phyloP scores from a whole-genome alignment of 371 early-diverging fungal species.

The Apophysomyces variabilis region DNA sequence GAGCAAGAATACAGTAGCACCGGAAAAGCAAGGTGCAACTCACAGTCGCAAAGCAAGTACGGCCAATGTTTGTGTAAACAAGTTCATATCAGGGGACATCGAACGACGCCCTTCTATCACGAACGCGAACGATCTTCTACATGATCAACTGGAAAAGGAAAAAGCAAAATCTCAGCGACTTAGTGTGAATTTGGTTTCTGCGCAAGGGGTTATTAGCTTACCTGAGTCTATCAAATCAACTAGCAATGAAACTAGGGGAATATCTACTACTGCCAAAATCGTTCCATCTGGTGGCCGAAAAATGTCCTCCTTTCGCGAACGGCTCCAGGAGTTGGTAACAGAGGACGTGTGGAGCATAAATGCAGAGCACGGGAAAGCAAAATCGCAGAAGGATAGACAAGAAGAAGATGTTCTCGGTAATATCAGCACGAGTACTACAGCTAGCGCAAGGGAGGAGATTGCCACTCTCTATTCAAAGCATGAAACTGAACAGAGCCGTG shows the following conservation, averaged over 20 bases:
- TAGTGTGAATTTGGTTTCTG: slow-evolving; percentile 26
- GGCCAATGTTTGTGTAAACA: not conserved
- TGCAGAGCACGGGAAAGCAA: slow-evolving; percentile 18
- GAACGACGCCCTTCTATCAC: slow-evolving; percentile 12
- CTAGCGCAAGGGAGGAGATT: slow-evolving; percentile 20
- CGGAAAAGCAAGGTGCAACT: not conserved
- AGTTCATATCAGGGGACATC: not conserved
- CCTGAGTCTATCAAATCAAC: slow-evolving; percentile 8
- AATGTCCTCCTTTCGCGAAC: slow-evolving; percentile 25
- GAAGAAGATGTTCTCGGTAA: slow-evolving; percentile 4
- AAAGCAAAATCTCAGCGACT: slow-evolving; percentile 22
- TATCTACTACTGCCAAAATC: not conserved
- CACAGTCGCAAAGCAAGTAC: slow-evolving; percentile 4
- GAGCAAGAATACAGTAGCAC: not conserved
- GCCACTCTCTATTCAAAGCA: slow-evolving; percentile 3
- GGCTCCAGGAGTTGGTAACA: slow-evolving; percentile 28
- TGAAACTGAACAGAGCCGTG: slow-evolving; percentile 3
- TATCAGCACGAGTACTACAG: slow-evolving; percentile 18
- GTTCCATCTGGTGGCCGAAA: slow-evolving; percentile 3
- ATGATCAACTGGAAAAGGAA: slow-evolving; percentile 31
- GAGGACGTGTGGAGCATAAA: slow-evolving; percentile 19
- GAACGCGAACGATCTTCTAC: slow-evolving; percentile 17
- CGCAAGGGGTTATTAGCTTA: slow-evolving; percentile 14
- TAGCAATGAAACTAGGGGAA: not conserved
- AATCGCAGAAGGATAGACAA: slow-evolving; percentile 8